These are phyloP conservation scores for Phlebiopsis gigantea DNA, from an alignment of 768 basidiomycete genomes.

Conservation along the genomic window DNA sequence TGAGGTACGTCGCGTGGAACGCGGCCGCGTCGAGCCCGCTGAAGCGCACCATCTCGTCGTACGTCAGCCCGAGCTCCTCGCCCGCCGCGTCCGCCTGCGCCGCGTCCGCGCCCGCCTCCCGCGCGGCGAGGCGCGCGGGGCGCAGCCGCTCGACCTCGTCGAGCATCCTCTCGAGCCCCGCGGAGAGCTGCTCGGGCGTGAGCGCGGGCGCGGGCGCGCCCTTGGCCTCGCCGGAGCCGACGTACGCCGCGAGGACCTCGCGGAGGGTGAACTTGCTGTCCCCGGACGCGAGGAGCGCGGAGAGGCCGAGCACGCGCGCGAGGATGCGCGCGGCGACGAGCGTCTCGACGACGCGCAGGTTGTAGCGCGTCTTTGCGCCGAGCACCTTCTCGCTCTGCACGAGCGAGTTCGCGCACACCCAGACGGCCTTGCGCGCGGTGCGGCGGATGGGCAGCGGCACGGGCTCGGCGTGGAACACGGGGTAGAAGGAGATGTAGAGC, in stretches of 20 bases:
- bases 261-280: constrained; percentile 56
- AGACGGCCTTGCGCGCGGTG: constrained; percentile 39
- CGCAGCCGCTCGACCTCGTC: constrained; percentile 49
- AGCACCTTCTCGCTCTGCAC: constrained; percentile 75
- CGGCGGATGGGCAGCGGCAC: constrained; percentile 53
- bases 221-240: constrained; percentile 20
- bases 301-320: constrained; percentile 50
- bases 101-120: constrained; percentile 26
- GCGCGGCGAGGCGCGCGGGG: constrained; percentile 42
- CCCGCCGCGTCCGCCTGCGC: constrained; percentile 31
- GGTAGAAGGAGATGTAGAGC: constrained; percentile 80
- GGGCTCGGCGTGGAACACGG: constrained; percentile 58
- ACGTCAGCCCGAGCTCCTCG: constrained; percentile 53
- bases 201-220: constrained; percentile 37
- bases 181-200: constrained; percentile 39
- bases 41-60: constrained; percentile 69
- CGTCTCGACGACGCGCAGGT: constrained; percentile 89
- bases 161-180: constrained; percentile 42
- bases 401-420: constrained; percentile 81
- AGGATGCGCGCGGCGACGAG: constrained; percentile 76
- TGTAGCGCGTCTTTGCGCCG: constrained; percentile 72
- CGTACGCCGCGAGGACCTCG: constrained; percentile 58
- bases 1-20: constrained; percentile 67
- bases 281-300: constrained; percentile 16
- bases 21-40: constrained; percentile 47